Evolutionary conservation across 106 monocot genomes (phyloP), one percentile per base, ranked within the genome.

Genomic region (Dendrobium nobile): DNA sequence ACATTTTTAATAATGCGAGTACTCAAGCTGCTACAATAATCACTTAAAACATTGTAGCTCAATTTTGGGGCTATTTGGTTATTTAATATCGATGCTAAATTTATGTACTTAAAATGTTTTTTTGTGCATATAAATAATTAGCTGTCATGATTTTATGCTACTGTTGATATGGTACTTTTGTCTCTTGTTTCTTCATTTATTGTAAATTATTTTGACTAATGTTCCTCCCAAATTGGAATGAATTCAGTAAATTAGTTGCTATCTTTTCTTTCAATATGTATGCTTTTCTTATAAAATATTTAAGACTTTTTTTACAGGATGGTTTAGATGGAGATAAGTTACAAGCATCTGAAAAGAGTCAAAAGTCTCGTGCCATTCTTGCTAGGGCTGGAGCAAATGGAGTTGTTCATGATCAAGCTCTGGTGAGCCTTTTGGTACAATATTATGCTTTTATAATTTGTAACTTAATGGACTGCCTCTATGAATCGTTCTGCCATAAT

Each of bases 321-420:
- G 89, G 81, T 22, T 19, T 80, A 27, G 91, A 93, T 77, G 68
- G 78, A 81, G 97, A 98, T 45, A 98, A 89, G 80, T 41, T 81
- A 54, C 89, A 82, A 79, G 89, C 84, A 84, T 88, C 95, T 82
- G 99, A 91, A 74, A 99, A 86, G 82, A 83, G 73, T 79, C 20
- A 80, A 68, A 99, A 93, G 85, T 87, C 98, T 55, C 85, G 99
- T 81, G 86, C 83, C 80, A 86, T 99, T 80, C 83, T 99, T 80
- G 87, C 85, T 41, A 87, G 92, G 80, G 81, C 93, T 77, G 81
- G 47, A 65, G 86, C 89, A 58, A 98, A 99, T 90, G 99, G 94
- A 72, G 84, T 99, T 79, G 79, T 84, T 84, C 40, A 89, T 79
- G 99, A 99, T 84, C 91, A 89, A 80, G 80, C 90, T 72, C 77